Evolutionary conservation across 805 yeast genomes (phyloP).

Genomic region (Wickerhamomyces mucosus): DNA sequence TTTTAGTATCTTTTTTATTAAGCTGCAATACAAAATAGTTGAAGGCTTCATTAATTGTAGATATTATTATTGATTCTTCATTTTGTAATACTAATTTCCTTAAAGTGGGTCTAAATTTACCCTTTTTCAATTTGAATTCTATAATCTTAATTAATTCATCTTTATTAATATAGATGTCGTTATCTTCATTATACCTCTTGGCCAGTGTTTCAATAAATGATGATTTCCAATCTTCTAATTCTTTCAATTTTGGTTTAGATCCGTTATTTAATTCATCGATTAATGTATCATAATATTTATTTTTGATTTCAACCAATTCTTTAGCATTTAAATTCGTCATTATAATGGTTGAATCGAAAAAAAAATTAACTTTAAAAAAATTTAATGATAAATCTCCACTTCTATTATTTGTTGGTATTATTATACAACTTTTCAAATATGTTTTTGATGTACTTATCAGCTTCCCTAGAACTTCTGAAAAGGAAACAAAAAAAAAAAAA

Average conservation of each 20-base stretch:
- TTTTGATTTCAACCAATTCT: neutral
- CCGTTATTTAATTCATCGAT: conserved; percentile 4
- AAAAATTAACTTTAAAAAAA: neutral
- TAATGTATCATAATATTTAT: neutral
- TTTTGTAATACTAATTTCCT: conserved; percentile 16
- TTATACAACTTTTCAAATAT: too few species aligned
- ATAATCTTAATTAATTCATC: conserved; percentile 16
- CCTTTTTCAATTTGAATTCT: conserved; percentile 20
- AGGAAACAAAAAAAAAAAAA: too few species aligned
- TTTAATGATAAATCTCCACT: neutral
- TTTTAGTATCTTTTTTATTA: neutral
- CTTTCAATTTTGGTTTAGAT: conserved; percentile 2
- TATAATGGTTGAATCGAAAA: too few species aligned
- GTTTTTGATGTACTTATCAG: too few species aligned
- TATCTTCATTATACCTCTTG: conserved; percentile 2
- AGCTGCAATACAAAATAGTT: conserved; percentile 1
- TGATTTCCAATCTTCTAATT: conserved; percentile 16
- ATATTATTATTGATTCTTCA: conserved; percentile 6
- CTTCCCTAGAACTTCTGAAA: too few species aligned
- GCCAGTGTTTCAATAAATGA: neutral
- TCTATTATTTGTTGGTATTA: too few species aligned
- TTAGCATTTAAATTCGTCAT: too few species aligned
- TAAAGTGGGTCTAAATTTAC: conserved; percentile 19
- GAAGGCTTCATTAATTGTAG: conserved; percentile 9
- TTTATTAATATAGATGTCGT: conserved; percentile 4